These are phyloP conservation scores for Penicillium paxilli DNA, from an alignment of 495 filamentous ascomycete species.

Conservation along the genomic window DNA sequence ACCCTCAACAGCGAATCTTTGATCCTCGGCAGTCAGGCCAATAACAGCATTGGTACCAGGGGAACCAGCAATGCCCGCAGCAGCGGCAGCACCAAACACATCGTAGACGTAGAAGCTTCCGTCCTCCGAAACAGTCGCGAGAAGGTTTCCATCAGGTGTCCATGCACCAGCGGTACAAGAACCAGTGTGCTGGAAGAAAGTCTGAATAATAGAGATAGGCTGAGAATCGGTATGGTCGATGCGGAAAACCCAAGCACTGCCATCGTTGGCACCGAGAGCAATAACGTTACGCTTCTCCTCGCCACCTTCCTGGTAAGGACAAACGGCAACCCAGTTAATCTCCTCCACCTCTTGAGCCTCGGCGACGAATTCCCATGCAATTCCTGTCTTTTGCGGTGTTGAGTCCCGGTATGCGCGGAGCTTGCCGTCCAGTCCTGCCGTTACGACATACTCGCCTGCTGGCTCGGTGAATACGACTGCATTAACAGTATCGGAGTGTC, in stretches of 20 bases:
- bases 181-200: conserved; percentile 85
- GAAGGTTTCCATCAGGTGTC: conserved; percentile 82
- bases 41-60: conserved; percentile 73
- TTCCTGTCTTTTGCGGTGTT: conserved; percentile 38
- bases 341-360: conserved; percentile 87
- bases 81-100: conserved; percentile 80
- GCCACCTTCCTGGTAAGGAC: conserved; percentile 60
- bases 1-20: conserved; percentile 88
- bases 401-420: conserved; percentile 56
- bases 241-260: conserved; percentile 91
- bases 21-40: conserved; percentile 76
- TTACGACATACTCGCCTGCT: conserved; percentile 78
- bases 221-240: conserved; percentile 65
- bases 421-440: conserved; percentile 82
- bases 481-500: conserved; percentile 90
- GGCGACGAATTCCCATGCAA: conserved; percentile 61
- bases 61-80: conserved; percentile 66
- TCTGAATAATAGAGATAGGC: conserved; percentile 78
- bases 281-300: conserved; percentile 73
- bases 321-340: conserved; percentile 85
- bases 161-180: conserved; percentile 89
- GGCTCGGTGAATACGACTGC: conserved; percentile 81
- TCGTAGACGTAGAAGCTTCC: conserved; percentile 90
- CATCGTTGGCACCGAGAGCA: conserved; percentile 89
- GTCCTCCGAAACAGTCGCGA: conserved; percentile 90